Evolutionary conservation across 345 rosid genomes (phyloP).

Genomic region (Eutrema yunnanense): DNA sequence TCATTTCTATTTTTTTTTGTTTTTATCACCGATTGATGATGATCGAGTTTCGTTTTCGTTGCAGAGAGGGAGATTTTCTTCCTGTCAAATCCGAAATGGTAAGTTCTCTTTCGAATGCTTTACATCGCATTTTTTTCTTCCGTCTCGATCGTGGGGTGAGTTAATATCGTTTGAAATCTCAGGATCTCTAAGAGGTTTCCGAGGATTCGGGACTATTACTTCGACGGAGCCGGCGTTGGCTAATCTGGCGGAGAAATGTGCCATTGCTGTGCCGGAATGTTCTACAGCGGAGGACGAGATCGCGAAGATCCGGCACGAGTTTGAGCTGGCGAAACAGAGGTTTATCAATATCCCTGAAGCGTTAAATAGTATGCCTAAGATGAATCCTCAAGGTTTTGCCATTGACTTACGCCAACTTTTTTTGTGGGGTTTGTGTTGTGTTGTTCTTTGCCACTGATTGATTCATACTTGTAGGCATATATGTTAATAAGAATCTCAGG

Average conservation of each 20-base stretch:
- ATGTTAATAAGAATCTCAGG: constrained; percentile 83
- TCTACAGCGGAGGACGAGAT: constrained; percentile 37
- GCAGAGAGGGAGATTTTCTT: constrained; percentile 40
- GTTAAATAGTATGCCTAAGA: constrained; percentile 58
- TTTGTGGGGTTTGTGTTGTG: neutral
- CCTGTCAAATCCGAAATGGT: constrained; percentile 35
- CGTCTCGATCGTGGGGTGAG: neutral
- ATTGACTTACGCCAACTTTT: neutral
- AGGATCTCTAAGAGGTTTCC: constrained; percentile 35
- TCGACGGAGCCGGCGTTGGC: constrained; percentile 30
- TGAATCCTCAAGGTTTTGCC: constrained; percentile 71
- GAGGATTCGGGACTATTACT: constrained; percentile 27
- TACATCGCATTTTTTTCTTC: neutral
- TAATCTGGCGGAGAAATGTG: constrained; percentile 36
- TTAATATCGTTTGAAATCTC: constrained; percentile 7
- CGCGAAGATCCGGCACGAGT: constrained; percentile 50
- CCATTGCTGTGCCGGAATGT: constrained; percentile 14
- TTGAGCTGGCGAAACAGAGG: constrained; percentile 59
- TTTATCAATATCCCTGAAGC: constrained; percentile 72
- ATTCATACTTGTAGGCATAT: constrained; percentile 47
- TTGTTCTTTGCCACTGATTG: neutral
- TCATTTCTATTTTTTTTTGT: neutral
- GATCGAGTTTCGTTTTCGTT: constrained; percentile 14
- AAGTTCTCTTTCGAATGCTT: neutral
- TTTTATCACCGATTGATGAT: neutral